These are phyloP conservation scores for Angophora floribunda DNA, from an alignment of 345 rosid genomes.

Conservation along the genomic window DNA sequence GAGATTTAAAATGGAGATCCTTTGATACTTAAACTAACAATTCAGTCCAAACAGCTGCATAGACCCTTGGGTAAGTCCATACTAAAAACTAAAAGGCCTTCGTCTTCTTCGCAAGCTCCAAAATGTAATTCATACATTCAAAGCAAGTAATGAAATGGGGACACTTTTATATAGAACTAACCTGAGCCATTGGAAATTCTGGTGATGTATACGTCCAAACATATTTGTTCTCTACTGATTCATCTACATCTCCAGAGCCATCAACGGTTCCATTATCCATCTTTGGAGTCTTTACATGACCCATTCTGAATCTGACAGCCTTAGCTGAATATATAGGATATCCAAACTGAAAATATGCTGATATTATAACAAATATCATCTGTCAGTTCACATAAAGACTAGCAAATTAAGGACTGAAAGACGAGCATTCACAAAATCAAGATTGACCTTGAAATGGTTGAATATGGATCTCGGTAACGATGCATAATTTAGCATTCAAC, in stretches of 20 bases:
- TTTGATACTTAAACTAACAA: background rate
- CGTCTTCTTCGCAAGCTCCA: background rate
- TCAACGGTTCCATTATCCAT: background rate
- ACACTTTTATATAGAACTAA: background rate
- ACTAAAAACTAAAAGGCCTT: background rate
- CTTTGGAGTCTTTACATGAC: slow-evolving; percentile 7
- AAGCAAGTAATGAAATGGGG: background rate
- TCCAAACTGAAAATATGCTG: slow-evolving; percentile 34
- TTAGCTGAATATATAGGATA: slow-evolving; percentile 26
- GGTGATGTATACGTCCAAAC: slow-evolving; percentile 30
- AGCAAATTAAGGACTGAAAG: background rate
- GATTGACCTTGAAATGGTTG: slow-evolving; percentile 28
- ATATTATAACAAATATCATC: background rate
- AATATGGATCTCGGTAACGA: slow-evolving; percentile 22
- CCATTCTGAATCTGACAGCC: slow-evolving; percentile 24
- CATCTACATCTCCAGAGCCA: background rate
- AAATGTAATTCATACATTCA: background rate
- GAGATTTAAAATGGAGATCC: background rate
- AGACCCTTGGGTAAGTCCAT: background rate
- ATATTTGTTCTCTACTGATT: slow-evolving; percentile 2
- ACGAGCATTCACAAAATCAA: background rate
- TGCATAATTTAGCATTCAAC: slow-evolving; percentile 20
- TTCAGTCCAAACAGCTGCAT: background rate
- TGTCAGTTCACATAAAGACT: background rate
- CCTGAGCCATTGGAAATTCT: slow-evolving; percentile 31